Base-by-base conservation (phyloP, 352 stramenopile genomes). In the Globisporangium iwayamae region DNA sequence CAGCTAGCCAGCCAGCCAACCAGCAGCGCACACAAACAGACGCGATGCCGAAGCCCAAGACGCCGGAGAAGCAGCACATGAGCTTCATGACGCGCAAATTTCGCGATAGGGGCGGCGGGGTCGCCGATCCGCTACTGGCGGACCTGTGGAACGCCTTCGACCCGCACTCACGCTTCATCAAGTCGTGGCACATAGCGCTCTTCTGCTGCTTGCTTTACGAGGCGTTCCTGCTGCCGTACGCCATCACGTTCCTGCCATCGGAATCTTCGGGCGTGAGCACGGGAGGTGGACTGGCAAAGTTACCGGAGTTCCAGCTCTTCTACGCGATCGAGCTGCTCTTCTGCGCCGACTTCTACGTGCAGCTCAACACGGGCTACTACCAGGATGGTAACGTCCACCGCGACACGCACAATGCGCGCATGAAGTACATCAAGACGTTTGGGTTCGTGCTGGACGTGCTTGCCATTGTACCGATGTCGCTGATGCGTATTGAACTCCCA, bases 331-430 rank as follows among this genome's bases (percentile, higher is more conserved):
- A 91, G 43, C 25, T 82, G 22, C 64, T 91, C 22, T 91, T 91
- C 46, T 32, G 78, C 1, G 60, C 59, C 3, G 82, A 91, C 51
- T 58, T 91, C 41, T 87, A 80, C 46, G 75, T 87, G 25, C 73
- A 91, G 53, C 69, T 91, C 39, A 85, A 91, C 52, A 91, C 68
- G 18, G 82, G 80, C 5, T 91, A 79, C 68, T 91, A 91, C 65
- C 73, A 89, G 43, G 76, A 72, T 34, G 83, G 80, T 34, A 80
- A 88, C 46, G 69, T 91, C n/a, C 78, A 72, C 1, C 63, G 72
- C 7, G 78, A 89, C 48, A 68, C 72, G 16, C 74, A 39, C 3
- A 85, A 85, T n/a, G 78, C 83, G 1, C 62, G 76, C 1, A 2
- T 63, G 6, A 81, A 80, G 55, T 91, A 91, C 56, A 13, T 89